Base-by-base conservation (phyloP, 139 green algal genomes). In the Chlorella vulgaris region DNA sequence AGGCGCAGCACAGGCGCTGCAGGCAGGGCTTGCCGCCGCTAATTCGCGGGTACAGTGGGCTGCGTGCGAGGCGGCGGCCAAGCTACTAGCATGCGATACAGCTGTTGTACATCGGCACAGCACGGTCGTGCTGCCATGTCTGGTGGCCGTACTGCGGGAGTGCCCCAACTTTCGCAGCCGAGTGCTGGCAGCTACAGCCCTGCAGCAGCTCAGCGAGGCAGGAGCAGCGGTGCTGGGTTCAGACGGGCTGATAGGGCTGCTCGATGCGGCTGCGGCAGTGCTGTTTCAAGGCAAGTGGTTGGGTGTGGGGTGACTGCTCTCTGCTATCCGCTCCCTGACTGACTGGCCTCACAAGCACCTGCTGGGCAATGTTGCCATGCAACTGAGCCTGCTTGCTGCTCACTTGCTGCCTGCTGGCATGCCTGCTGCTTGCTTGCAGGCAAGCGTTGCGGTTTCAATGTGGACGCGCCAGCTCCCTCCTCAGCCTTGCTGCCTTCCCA, bases 1-100 rank as follows among this genome's bases (percentile, higher is more conserved):
- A 1, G 53, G 31, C 7, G 73, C 35, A 29, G 73, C 38, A 1
- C 3, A 51, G 28, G 73, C 53, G 8, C 51, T 79, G 35, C 36
- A 51, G 33, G 5, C 4, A 8, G 29, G 73, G 31, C 10, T 69
- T 10, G 53, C 53, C 0, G 6, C 73, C 0, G 15, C 38, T 38
- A 79, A 51, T 35, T 35, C 35, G 2, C 73, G 73, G 0, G 73
- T 79, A 33, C 73, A 79, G 73, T 79, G 73, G 73, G 73, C 73
- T 10, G 73, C 73, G 7, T 79, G 73, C 38, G 73, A 79, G 24
- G 73, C 73, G 8, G 73, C 73, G 19, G 53, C 35, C 24, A 18
- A 33, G 35, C 38, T 79, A 26, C 73, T 79, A 53, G 73, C 53
- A 0, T 78, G 71, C 47, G 6, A 19, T 33, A 26, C 73, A 0